Percentiles rank a stretch among this genome's conserved stretches.
Conservation (phyloP, 345 rosid species). For the Ceriops zippeliana region DNA sequence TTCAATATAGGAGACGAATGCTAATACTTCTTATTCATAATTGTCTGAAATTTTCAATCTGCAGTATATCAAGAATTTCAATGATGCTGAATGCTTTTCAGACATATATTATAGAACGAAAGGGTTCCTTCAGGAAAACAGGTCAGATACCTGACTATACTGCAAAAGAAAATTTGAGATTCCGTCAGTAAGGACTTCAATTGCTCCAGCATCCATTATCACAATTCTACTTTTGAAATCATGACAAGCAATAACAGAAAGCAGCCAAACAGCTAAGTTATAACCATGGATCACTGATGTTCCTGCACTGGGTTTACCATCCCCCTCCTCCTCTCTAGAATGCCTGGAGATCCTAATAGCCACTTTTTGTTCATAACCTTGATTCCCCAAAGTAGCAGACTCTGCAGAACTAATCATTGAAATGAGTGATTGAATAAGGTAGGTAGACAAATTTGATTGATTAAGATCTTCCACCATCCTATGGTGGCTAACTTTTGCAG, state of each 20-base stretch:
- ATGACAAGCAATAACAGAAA: constrained; percentile 86
- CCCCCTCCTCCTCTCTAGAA: constrained; percentile 49
- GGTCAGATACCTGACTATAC: constrained; percentile 63
- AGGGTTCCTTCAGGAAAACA: constrained; percentile 3
- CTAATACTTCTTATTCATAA: background rate
- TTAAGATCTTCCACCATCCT: constrained; percentile 82
- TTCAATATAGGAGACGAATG: background rate
- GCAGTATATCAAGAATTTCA: background rate
- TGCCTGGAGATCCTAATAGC: constrained; percentile 59
- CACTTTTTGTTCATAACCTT: constrained; percentile 45
- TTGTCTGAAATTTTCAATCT: background rate
- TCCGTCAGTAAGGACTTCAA: constrained; percentile 82
- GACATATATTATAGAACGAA: constrained; percentile 2
- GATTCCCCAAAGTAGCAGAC: constrained; percentile 42
- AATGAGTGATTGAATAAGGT: constrained; percentile 78
- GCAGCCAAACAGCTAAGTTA: constrained; percentile 84
- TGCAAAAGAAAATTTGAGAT: constrained; percentile 54
- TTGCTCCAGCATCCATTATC: constrained; percentile 89
- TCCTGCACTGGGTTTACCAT: constrained; percentile 42
- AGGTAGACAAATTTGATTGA: constrained; percentile 57
- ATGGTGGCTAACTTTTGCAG: constrained; percentile 81
- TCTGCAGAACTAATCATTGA: constrained; percentile 52
- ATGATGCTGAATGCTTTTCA: background rate
- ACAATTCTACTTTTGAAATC: constrained; percentile 70
- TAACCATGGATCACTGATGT: constrained; percentile 61